Percentiles rank a stretch among this genome's conserved stretches.
Conservation (phyloP, 352 stramenopile genomes). For the Phytophthora colocasiae region DNA sequence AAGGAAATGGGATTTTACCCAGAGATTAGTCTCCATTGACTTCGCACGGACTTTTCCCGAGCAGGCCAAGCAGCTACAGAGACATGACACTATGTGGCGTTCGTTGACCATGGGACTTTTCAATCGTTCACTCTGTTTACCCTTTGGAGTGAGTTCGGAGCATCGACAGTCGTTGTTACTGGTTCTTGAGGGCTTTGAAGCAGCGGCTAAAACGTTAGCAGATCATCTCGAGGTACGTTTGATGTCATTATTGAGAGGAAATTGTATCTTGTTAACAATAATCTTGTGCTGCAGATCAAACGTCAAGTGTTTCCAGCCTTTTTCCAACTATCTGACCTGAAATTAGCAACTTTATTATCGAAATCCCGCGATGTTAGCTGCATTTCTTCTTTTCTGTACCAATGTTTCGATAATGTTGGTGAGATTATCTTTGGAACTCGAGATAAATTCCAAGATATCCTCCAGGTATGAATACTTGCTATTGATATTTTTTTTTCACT, state of each 20-base stretch:
- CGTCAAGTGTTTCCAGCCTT: conserved; percentile 67
- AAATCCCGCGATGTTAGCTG: conserved; percentile 51
- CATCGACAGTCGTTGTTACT: conserved; percentile 47
- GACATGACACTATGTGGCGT: conserved; percentile 64
- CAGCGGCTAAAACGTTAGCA: conserved; percentile 48
- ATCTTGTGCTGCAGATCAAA: conserved; percentile 44
- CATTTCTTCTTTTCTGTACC: conserved; percentile 65
- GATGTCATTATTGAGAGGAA: no score
- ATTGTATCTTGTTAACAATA: background rate
- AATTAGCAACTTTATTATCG: conserved; percentile 61
- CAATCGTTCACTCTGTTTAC: conserved; percentile 62
- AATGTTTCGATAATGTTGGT: conserved; percentile 77
- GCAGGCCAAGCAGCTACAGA: conserved; percentile 57
- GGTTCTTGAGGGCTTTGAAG: conserved; percentile 66
- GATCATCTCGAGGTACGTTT: conserved; percentile 61
- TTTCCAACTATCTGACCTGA: conserved; percentile 68
- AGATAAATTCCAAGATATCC: conserved; percentile 70
- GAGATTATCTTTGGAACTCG: conserved; percentile 63
- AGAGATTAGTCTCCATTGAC: conserved; percentile 65
- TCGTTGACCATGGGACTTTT: conserved; percentile 51
- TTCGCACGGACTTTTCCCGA: conserved; percentile 71
- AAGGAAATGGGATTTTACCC: conserved; percentile 72
- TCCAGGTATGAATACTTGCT: conserved; percentile 24
- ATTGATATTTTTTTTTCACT: background rate
- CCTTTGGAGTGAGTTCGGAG: conserved; percentile 58